A percentile compares a stretch with the other conserved stretches of the same genome.
phyloP scores from a whole-genome alignment of 192 early-diverging fungal species.

The Chytriomyces hyalinus region DNA sequence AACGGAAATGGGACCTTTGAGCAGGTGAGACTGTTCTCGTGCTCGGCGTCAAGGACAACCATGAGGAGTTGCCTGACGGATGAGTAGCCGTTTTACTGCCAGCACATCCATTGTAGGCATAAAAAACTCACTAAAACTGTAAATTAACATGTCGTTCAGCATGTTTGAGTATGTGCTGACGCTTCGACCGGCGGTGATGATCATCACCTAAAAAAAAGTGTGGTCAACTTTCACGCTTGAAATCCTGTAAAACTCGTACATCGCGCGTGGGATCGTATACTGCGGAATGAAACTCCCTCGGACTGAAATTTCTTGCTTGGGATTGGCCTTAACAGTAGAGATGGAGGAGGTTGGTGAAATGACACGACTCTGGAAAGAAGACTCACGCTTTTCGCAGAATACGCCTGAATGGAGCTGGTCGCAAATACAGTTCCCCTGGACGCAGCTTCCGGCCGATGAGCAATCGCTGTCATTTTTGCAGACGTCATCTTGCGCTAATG shows the following conservation, averaged over 20 bases:
- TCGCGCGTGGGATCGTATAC: constrained; percentile 36
- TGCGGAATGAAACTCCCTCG: constrained; percentile 39
- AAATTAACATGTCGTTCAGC: constrained; percentile 35
- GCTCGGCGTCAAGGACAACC: background rate
- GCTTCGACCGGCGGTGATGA: constrained; percentile 15
- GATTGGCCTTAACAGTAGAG: no score
- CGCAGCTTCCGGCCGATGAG: constrained; percentile 22
- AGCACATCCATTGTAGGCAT: no score
- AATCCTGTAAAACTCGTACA: constrained; percentile 1
- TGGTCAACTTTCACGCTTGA: no score
- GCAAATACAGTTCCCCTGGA: constrained; percentile 33
- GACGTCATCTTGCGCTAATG: background rate
- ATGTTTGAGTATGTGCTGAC: constrained; percentile 14
- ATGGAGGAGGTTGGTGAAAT: no score
- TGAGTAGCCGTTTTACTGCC: no score
- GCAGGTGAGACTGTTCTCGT: background rate
- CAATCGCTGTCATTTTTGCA: constrained; percentile 31
- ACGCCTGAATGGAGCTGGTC: constrained; percentile 25
- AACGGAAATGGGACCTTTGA: constrained; percentile 5
- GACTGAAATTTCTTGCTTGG: constrained; percentile 5
- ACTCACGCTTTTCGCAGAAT: constrained; percentile 40
- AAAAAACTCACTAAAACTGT: constrained; percentile 19
- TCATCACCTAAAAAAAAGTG: background rate
- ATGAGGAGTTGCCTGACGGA: background rate
- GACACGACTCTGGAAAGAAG: background rate